Percentiles rank a stretch among this genome's conserved stretches.
Conservation (phyloP, 805 yeast species). For the Metschnikowia picachoensis region DNA sequence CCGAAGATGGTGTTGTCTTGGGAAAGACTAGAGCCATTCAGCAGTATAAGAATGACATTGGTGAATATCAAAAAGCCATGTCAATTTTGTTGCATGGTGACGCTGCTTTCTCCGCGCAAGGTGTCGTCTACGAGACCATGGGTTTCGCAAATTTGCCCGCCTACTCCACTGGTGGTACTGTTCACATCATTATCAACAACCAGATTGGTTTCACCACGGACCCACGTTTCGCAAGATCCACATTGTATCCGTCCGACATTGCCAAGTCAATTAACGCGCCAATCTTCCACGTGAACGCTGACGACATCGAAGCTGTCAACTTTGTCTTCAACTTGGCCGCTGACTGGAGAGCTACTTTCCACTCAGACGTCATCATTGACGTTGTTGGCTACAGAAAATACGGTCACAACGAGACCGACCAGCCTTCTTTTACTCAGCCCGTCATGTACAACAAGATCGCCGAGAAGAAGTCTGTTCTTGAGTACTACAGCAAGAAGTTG, state of each 20-base stretch:
- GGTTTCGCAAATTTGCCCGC: slow-evolving; percentile 92
- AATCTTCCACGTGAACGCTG: slow-evolving; percentile 98
- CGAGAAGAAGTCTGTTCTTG: slow-evolving; percentile 83
- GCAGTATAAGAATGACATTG: slow-evolving; percentile 85
- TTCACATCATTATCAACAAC: slow-evolving; percentile 93
- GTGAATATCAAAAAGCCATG: slow-evolving; percentile 80
- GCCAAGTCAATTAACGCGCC: slow-evolving; percentile 98
- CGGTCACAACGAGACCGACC: slow-evolving; percentile 99
- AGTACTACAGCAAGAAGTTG: slow-evolving; percentile 76
- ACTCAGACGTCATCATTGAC: slow-evolving; percentile 93
- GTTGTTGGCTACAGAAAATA: slow-evolving; percentile 97
- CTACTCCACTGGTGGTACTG: slow-evolving; percentile 96
- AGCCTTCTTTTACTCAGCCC: slow-evolving; percentile 98
- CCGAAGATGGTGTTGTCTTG: slow-evolving; percentile 97
- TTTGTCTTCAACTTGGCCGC: slow-evolving; percentile 95
- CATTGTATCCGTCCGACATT: slow-evolving; percentile 96
- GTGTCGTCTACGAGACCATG: slow-evolving; percentile 98
- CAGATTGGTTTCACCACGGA: slow-evolving; percentile 99
- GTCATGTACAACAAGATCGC: slow-evolving; percentile 92
- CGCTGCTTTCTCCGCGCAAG: slow-evolving; percentile 98
- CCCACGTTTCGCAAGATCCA: slow-evolving; percentile 95
- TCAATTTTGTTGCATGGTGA: slow-evolving; percentile 96
- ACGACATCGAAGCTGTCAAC: slow-evolving; percentile 90
- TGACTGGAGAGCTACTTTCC: slow-evolving; percentile 96
- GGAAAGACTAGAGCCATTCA: slow-evolving; percentile 97